Evolutionary conservation across 1,139 yeast species (phyloP).

Genomic region (Fermentozyma sake): DNA sequence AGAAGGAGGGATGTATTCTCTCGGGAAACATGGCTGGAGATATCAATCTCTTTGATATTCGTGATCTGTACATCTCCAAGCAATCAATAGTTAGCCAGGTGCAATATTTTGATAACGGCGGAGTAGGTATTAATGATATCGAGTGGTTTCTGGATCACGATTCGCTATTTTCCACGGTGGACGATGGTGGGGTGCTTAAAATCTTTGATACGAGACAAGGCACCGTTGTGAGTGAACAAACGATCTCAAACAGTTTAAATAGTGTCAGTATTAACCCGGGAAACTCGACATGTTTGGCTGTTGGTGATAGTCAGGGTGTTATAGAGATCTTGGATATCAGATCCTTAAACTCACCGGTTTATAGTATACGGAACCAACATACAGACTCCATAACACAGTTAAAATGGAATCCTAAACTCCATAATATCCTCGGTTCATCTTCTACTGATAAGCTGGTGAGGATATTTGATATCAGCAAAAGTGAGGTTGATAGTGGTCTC

Average conservation of each 20-base stretch:
- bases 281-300: conserved; percentile 52
- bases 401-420: conserved; percentile 71
- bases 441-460: conserved; percentile 70
- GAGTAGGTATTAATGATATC: conserved; percentile 53
- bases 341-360: conserved; percentile 22
- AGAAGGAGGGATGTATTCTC: conserved; percentile 31
- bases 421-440: conserved; percentile 63
- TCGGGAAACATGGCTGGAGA: conserved; percentile 36
- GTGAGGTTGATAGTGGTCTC: conserved; percentile 36
- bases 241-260: conserved; percentile 52
- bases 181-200: conserved; percentile 49
- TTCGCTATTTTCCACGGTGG: conserved; percentile 51
- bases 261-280: conserved; percentile 60
- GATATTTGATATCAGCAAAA: conserved; percentile 61
- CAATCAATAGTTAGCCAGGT: conserved; percentile 3
- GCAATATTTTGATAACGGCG: conserved; percentile 4
- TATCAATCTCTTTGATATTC: conserved; percentile 33
- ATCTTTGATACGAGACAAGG: conserved; percentile 47
- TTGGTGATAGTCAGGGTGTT: conserved; percentile 65
- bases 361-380: conserved; percentile 54
- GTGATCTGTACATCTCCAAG: conserved; percentile 12
- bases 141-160: conserved; percentile 61
- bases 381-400: conserved; percentile 60
- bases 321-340: conserved; percentile 72
- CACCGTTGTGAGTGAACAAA: conserved; percentile 18